These are phyloP conservation scores for Oryza coarctata DNA, from an alignment of 176 grass and related monocot species.

Conservation along the genomic window DNA sequence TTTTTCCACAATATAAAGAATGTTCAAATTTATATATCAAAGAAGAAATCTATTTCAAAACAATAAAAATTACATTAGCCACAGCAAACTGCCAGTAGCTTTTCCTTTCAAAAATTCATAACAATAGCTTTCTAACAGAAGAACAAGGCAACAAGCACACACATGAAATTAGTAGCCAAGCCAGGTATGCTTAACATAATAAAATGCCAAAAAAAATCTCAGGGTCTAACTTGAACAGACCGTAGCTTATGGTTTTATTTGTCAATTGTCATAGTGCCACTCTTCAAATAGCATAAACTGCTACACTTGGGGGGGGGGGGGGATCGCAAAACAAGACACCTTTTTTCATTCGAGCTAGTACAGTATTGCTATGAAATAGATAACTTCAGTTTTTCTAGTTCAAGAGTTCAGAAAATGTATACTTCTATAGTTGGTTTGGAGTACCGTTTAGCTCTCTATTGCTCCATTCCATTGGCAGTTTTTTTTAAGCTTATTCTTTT, in stretches of 20 bases:
- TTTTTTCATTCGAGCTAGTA: not conserved
- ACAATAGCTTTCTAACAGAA: not conserved
- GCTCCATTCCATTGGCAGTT: conserved; percentile 10
- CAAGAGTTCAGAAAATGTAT: not conserved
- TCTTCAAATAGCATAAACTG: conserved; percentile 2
- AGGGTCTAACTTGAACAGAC: not conserved
- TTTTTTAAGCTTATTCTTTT: not conserved
- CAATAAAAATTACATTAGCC: not conserved
- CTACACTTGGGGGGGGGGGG: not conserved
- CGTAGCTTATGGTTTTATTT: not conserved
- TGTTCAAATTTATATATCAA: not conserved
- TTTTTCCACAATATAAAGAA: not conserved
- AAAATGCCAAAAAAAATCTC: not conserved
- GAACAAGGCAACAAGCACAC: not conserved
- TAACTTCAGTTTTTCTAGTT: conserved; percentile 8
- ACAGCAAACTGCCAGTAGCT: not conserved
- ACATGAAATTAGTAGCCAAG: not conserved
- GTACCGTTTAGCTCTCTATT: not conserved
- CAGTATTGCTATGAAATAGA: conserved; percentile 3
- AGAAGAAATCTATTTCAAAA: not conserved
- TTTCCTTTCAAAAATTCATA: not conserved
- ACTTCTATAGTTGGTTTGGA: not conserved
- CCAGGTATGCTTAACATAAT: not conserved
- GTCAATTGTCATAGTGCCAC: not conserved
- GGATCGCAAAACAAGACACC: not conserved